phyloP scores from a whole-genome alignment of 306 rosid genomes.

The Psophocarpus tetragonolobus region DNA sequence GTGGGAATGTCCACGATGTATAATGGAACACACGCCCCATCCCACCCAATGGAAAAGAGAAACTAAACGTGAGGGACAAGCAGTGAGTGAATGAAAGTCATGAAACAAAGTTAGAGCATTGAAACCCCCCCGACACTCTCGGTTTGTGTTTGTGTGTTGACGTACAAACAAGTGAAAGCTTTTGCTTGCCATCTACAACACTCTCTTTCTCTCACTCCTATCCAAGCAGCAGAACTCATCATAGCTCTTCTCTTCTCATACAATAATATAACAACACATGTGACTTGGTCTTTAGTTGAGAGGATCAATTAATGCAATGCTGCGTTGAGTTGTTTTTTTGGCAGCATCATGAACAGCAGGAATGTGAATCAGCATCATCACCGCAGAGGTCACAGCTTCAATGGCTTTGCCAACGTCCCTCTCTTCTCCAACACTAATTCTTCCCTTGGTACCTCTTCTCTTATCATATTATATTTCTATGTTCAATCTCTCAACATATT shows the following conservation, averaged over 20 bases:
- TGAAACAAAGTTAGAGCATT: slow-evolving; percentile 5
- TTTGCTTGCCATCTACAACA: slow-evolving; percentile 37
- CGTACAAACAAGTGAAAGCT: slow-evolving; percentile 30
- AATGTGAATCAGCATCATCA: slow-evolving; percentile 31
- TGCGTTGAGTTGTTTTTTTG: not conserved
- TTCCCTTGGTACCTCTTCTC: slow-evolving; percentile 52
- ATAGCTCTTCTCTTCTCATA: not conserved
- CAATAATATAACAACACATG: not conserved
- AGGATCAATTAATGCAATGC: not conserved
- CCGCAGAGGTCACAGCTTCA: slow-evolving; percentile 61
- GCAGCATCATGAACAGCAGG: slow-evolving; percentile 47
- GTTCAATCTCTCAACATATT: not conserved
- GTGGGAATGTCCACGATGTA: slow-evolving; percentile 1
- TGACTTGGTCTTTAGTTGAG: not conserved
- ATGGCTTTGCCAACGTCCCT: slow-evolving; percentile 51
- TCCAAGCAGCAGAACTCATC: not conserved
- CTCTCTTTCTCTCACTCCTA: not conserved
- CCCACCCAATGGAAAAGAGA: not conserved
- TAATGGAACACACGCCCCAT: not conserved
- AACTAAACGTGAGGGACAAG: not conserved
- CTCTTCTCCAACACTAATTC: slow-evolving; percentile 66
- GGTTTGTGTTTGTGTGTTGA: slow-evolving; percentile 9
- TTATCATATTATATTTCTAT: not conserved
- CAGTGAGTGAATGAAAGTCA: not conserved
- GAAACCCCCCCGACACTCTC: slow-evolving; percentile 10